These are phyloP conservation scores for Berkeleyomyces basicola DNA, from an alignment of 2,329 filamentous ascomycete genomes.

Conservation along the genomic window DNA sequence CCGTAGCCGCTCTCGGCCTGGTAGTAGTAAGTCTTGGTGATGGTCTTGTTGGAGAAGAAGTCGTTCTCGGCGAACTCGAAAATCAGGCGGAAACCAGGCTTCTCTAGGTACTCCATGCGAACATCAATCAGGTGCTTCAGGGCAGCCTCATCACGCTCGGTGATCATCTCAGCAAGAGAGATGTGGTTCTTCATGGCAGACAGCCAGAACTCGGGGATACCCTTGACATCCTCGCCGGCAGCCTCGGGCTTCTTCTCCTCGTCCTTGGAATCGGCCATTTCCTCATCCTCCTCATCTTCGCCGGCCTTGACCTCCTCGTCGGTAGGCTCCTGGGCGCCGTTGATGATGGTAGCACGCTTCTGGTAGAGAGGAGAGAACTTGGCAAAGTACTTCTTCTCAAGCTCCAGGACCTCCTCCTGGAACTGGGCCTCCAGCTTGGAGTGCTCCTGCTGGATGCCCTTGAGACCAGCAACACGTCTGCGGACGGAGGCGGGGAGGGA, in stretches of 20 bases:
- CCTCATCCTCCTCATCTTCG: slow-evolving; percentile 59
- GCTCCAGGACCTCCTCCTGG: slow-evolving; percentile 91
- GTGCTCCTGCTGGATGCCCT: slow-evolving; percentile 97
- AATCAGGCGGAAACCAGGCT: slow-evolving; percentile 93
- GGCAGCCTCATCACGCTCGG: slow-evolving; percentile 86
- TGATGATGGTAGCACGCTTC: slow-evolving; percentile 85
- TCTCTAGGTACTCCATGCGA: slow-evolving; percentile 98
- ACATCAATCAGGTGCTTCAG: slow-evolving; percentile 83
- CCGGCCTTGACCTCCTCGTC: slow-evolving; percentile 76
- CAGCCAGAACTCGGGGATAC: slow-evolving; percentile 98
- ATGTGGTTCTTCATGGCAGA: slow-evolving; percentile 99
- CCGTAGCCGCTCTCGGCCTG: slow-evolving; percentile 97
- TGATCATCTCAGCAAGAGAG: slow-evolving; percentile 95
- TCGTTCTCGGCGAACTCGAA: slow-evolving; percentile 94
- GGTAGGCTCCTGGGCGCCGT: slow-evolving; percentile 70
- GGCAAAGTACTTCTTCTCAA: slow-evolving; percentile 99
- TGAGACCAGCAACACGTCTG: slow-evolving; percentile 83
- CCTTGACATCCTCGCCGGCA: slow-evolving; percentile 38
- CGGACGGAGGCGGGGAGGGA: slow-evolving; percentile 78
- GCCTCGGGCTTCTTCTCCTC: slow-evolving; percentile 37
- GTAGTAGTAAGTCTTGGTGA: slow-evolving; percentile 98
- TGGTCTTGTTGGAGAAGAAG: slow-evolving; percentile 91
- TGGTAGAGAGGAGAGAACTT: slow-evolving; percentile 97
- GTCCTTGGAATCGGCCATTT: slow-evolving; percentile 39
- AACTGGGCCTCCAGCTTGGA: slow-evolving; percentile 96